Evolutionary conservation across 192 early-diverging fungal species (phyloP), one percentile per base, ranked within the genome.

Genomic region (Coemansia sp.): DNA sequence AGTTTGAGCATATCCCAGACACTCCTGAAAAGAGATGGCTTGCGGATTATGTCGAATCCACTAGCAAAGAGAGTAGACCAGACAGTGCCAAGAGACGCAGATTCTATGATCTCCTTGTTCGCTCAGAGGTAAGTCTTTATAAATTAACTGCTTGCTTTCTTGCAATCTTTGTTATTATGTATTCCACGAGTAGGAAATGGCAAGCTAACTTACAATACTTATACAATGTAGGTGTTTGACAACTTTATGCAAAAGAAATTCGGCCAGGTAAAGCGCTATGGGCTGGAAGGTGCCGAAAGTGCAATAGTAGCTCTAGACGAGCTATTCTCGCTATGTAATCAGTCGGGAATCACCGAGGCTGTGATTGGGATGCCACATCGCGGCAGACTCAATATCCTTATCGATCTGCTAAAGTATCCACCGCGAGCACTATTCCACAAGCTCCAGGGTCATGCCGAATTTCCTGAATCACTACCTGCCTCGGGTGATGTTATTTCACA

Each of bases 171-270:
- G 18, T 49, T 22, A 16, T 51, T 64, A 54, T 25, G 7, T 50
- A 0, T 8, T 12, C 18, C 30, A 19, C 23, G 49, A 22, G 16
- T 27, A 23, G 12, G 14, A 44, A 44, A 44, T 16, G 38, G 14
- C 38, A 44, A 44, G 38, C 9, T 44, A 44, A 44, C 38, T 14
- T 44, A 14, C 38, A 3, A 16, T 6, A 0, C 38, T 16, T 44
- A 44, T 44, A 44, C 5, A 44, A 16, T 58, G 18, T 75, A 93
- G 87, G 82, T 86, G 23, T 98, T 98, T 85, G 96, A 98, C 78
- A 94, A 94, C 65, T 98, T 96, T 75, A 95, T 98, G 93, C 91
- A 91, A 54, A 97, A 96, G 65, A 93, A 91, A 74, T 98, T 98
- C 77, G 92, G 93, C 18, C 89, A 95, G 64, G 88, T 98, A 56